A percentile compares a stretch with the other conserved stretches of the same genome.
Conservation (phyloP, 352 stramenopile species). For the Aphanomyces stellatus region DNA sequence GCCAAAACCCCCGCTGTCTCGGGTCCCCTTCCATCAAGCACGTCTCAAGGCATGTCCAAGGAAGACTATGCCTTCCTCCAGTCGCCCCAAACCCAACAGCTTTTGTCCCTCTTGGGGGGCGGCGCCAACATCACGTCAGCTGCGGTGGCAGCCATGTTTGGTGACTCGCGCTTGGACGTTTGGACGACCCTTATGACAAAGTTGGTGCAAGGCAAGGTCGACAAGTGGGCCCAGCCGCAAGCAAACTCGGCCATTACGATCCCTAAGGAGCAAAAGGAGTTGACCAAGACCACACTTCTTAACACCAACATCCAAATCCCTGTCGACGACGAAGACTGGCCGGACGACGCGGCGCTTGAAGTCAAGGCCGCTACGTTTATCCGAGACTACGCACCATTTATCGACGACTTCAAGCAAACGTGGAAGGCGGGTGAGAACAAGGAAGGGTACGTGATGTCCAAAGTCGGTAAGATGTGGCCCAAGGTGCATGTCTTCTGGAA, state of each 20-base stretch:
- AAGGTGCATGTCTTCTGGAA: slow-evolving; percentile 16
- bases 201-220: background rate
- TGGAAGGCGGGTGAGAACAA: slow-evolving; percentile 16
- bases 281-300: slow-evolving; percentile 13
- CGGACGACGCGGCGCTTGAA: background rate
- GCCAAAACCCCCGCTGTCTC: no score
- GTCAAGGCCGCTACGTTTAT: background rate
- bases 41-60: no score
- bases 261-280: slow-evolving; percentile 4
- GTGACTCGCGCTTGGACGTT: slow-evolving; percentile 9
- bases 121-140: no score
- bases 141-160: no score
- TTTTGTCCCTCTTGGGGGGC: no score
- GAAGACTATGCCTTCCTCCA: no score
- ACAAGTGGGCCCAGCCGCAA: background rate
- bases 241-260: background rate
- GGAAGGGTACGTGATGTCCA: slow-evolving; percentile 16
- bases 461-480: slow-evolving; percentile 17
- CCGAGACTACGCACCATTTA: background rate
- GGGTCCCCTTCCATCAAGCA: no score
- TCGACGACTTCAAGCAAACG: slow-evolving; percentile 3
- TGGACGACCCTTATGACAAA: slow-evolving; percentile 13
- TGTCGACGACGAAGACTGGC: slow-evolving; percentile 15
- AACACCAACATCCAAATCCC: slow-evolving; percentile 1
- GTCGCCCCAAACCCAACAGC: no score